Conservation (phyloP, 2,329 filamentous ascomycete genomes). For the Ramularia collo-cygni region DNA sequence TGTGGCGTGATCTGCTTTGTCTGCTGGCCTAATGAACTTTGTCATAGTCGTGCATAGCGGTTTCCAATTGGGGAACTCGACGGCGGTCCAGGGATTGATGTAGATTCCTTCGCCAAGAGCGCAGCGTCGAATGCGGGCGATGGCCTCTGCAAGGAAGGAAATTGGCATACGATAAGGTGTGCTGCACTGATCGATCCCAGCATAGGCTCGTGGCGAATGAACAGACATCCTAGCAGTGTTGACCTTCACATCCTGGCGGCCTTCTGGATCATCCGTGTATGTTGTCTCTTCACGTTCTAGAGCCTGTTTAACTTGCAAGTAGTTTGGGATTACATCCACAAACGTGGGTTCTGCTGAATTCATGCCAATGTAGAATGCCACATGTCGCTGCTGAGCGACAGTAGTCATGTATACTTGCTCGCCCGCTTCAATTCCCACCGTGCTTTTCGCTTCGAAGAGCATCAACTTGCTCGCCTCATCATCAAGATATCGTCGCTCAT, state of each 20-base stretch:
- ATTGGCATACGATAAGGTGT: neutral
- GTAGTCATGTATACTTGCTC: neutral
- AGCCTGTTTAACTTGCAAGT: neutral
- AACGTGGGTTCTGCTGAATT: neutral
- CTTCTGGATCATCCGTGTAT: neutral
- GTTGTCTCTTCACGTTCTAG: neutral
- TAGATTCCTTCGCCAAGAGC: neutral
- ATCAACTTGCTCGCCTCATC: neutral
- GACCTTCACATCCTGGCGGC: neutral
- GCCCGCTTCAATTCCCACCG: neutral
- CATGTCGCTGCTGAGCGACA: neutral
- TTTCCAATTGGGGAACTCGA: neutral
- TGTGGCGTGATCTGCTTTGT: neutral
- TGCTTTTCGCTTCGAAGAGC: neutral
- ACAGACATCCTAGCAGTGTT: neutral
- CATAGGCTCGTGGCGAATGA: neutral
- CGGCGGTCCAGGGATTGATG: slow-evolving; percentile 1
- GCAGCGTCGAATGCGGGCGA: neutral
- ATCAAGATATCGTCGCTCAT: neutral
- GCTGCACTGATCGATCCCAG: neutral
- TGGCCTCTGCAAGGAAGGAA: neutral
- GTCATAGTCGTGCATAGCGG: neutral
- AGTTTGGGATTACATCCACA: slow-evolving; percentile 2
- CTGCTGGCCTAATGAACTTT: neutral
- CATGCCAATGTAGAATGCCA: neutral